Base-by-base conservation (phyloP, 805 yeast species). In the Metschnikowia sp. region DNA sequence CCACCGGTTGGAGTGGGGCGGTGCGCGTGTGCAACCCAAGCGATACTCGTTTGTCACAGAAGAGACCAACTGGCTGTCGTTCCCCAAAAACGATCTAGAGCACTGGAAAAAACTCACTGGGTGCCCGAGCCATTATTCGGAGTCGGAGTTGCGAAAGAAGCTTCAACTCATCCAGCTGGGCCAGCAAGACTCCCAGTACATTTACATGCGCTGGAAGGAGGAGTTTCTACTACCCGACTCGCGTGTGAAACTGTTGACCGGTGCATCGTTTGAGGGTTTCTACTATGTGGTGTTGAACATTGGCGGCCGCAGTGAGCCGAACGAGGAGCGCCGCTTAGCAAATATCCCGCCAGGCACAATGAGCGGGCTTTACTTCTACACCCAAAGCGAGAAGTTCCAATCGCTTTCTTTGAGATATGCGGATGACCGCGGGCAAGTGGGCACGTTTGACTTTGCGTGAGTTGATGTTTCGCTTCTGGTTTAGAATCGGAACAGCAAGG, bases 151-250 rank as follows among this genome's bases (percentile, higher is more conserved):
- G 35, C 49, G 58, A 32, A 50, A 55, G 33, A 64, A 62, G 43
- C 60, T 72, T 45, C 48, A 49, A 13, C 51, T 47, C 29, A 69
- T 72, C 39, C 69, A 67, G 52, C 39, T 57, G 29, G 70, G 71
- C 19, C 42, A 53, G 31, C 64, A 61, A 33, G 66, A 67, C 40
- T 57, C 64, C 22, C 63, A 58, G 46, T 63, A 58, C 57, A 66
- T 91, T 6, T 91, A 82, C 62, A 91, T 91, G 97, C 76, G 97
- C 55, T 91, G 98, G 98, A 91, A 91, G 67, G 98, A 91, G 65
- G 80, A 83, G 58, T 89, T 89, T 60, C 68, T 91, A 50, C 83
- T 87, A 8, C 96, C 96, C 0, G 96, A 89, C 66, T 82, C 89
- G 30, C 66, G 69, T 47, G 69, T 84, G n/a, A 78, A 73, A 50